Percentiles rank a stretch among this genome's conserved stretches.
Evolutionary conservation across 2,329 filamentous ascomycete species (phyloP).

Genomic region (Ceratocystis colombiana): DNA sequence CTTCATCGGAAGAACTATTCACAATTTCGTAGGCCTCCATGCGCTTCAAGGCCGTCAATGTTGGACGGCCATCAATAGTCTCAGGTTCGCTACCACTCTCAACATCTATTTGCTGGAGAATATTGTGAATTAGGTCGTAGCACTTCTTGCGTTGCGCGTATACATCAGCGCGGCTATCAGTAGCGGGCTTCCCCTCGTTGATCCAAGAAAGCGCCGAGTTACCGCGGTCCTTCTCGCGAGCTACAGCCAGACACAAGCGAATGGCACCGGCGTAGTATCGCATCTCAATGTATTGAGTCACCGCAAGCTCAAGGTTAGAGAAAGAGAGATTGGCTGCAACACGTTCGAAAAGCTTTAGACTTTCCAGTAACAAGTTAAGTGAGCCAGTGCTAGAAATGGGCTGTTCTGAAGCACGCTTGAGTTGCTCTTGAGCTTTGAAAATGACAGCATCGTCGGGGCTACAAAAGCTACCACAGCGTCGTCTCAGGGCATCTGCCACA

Average conservation of each 20-base stretch:
- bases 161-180: slow-evolving; percentile 57
- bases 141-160: slow-evolving; percentile 66
- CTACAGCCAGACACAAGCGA: slow-evolving; percentile 72
- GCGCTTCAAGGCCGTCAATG: slow-evolving; percentile 64
- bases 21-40: slow-evolving; percentile 86
- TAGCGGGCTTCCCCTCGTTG: slow-evolving; percentile 64
- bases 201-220: slow-evolving; percentile 80
- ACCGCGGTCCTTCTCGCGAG: slow-evolving; percentile 73
- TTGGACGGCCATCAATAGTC: slow-evolving; percentile 65
- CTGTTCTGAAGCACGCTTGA: slow-evolving; percentile 78
- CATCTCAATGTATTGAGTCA: slow-evolving; percentile 67
- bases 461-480: slow-evolving; percentile 93
- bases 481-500: slow-evolving; percentile 83
- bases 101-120: slow-evolving; percentile 66
- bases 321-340: slow-evolving; percentile 74
- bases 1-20: slow-evolving; percentile 76
- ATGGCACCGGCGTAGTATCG: slow-evolving; percentile 93
- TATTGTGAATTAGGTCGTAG: slow-evolving; percentile 79
- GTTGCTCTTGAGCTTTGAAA: slow-evolving; percentile 93
- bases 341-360: slow-evolving; percentile 74
- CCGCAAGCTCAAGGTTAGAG: slow-evolving; percentile 67
- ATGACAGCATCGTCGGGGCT: slow-evolving; percentile 94
- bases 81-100: slow-evolving; percentile 60
- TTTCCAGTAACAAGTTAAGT: slow-evolving; percentile 75
- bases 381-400: slow-evolving; percentile 64